phyloP scores from a whole-genome alignment of 2,329 filamentous ascomycete species.

The Aureobasidium sp. region DNA sequence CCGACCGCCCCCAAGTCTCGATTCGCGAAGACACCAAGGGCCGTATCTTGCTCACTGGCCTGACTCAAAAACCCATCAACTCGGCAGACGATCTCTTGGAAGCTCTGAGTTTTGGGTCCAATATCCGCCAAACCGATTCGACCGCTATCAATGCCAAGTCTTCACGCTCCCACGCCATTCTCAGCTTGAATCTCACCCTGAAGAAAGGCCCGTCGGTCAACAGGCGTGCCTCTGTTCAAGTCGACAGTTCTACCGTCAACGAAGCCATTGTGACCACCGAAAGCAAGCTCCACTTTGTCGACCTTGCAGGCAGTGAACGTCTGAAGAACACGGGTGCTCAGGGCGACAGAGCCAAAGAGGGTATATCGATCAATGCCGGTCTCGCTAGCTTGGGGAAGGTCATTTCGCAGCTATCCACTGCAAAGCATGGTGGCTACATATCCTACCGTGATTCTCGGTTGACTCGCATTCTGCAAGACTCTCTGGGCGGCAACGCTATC shows the following conservation, averaged over 20 bases:
- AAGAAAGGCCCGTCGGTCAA: conserved; percentile 55
- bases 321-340: conserved; percentile 96
- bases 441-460: conserved; percentile 98
- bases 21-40: conserved; percentile 94
- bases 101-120: conserved; percentile 84
- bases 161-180: conserved; percentile 93
- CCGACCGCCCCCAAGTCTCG: conserved; percentile 71
- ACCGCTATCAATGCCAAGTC: conserved; percentile 97
- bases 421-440: conserved; percentile 79
- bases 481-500: conserved; percentile 90
- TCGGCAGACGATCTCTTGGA: conserved; percentile 86
- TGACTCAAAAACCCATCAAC: conserved; percentile 81
- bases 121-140: conserved; percentile 91
- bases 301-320: conserved; percentile 92
- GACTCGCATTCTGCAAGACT: conserved; percentile 91
- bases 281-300: conserved; percentile 97
- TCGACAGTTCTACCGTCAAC: conserved; percentile 66
- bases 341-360: conserved; percentile 88
- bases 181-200: conserved; percentile 88
- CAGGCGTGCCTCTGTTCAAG: conserved; percentile 78
- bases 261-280: conserved; percentile 75
- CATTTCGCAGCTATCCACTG: conserved; percentile 92
- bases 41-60: conserved; percentile 85
- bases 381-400: conserved; percentile 94
- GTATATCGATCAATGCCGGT: conserved; percentile 96